A percentile compares a stretch with the other conserved stretches of the same genome.
phyloP scores from a whole-genome alignment of 805 yeast species.

The Teunomyces pallodes region DNA sequence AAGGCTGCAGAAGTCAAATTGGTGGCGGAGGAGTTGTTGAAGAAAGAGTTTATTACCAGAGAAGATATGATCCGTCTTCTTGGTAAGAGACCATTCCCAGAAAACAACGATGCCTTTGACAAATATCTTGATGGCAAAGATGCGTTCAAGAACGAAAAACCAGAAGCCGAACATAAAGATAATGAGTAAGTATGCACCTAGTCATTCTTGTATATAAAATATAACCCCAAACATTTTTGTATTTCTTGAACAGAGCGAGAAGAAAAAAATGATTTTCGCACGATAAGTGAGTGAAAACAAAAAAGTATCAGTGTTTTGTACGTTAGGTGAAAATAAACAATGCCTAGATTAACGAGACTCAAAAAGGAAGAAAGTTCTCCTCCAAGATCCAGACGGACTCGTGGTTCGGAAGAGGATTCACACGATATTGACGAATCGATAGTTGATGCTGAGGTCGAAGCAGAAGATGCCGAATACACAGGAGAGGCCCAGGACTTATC shows the following conservation, averaged over 20 bases:
- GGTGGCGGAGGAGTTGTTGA: slow-evolving; percentile 83
- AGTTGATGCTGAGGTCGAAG: slow-evolving; percentile 1
- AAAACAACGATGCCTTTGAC: slow-evolving; percentile 86
- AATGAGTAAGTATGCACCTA: slow-evolving; percentile 10
- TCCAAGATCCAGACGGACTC: slow-evolving; percentile 1
- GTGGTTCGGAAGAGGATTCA: slow-evolving; percentile 7
- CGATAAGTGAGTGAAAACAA: neutral
- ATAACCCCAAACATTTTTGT: neutral
- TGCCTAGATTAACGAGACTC: slow-evolving; percentile 6
- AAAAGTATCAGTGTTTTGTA: neutral
- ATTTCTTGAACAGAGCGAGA: neutral
- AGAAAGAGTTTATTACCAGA: slow-evolving; percentile 87
- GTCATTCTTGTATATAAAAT: slow-evolving; percentile 7
- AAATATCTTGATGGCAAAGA: slow-evolving; percentile 56
- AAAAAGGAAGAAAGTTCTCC: neutral
- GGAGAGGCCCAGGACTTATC: slow-evolving; percentile 7
- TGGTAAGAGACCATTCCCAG: slow-evolving; percentile 91
- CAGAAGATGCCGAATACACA: slow-evolving; percentile 6
- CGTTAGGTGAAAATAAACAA: slow-evolving; percentile 4
- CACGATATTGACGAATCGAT: neutral
- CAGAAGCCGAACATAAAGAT: slow-evolving; percentile 26
- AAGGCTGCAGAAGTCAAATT: slow-evolving; percentile 73
- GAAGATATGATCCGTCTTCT: slow-evolving; percentile 87
- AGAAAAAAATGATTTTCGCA: neutral
- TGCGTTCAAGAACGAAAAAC: slow-evolving; percentile 38